Evolutionary conservation across 2,329 filamentous ascomycete species (phyloP).

Genomic region (Fusarium floridanum): DNA sequence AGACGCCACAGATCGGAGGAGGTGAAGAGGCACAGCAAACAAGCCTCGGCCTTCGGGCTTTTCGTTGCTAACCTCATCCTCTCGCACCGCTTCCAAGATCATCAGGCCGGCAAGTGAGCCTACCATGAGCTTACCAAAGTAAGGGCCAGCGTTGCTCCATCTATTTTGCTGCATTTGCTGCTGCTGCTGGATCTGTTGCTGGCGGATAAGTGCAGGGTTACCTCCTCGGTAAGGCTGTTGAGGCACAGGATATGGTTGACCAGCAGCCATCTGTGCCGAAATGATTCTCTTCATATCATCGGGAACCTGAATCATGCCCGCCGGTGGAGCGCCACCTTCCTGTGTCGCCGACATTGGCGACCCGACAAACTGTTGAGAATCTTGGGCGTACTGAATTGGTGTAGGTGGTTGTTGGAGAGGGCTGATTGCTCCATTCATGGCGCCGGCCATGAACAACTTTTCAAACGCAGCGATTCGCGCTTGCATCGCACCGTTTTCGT

Average conservation of each 20-base stretch:
- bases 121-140: conserved; percentile 86
- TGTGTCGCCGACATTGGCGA: conserved; percentile 59
- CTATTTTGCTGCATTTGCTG: conserved; percentile 63
- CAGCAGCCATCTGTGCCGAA: conserved; percentile 67
- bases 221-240: conserved; percentile 61
- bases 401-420: conserved; percentile 67
- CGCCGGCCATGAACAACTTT: conserved; percentile 83
- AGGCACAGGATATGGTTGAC: conserved; percentile 66
- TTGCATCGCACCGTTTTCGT: conserved; percentile 86
- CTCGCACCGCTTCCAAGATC: conserved; percentile 84
- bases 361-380: conserved; percentile 60
- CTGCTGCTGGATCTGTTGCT: conserved; percentile 69
- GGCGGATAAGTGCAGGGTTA: conserved; percentile 62
- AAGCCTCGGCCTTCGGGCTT: conserved; percentile 75
- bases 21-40: conserved; percentile 71
- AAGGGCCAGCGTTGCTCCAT: conserved; percentile 68
- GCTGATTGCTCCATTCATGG: conserved; percentile 73
- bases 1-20: conserved; percentile 64
- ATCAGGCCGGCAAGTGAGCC: conserved; percentile 92
- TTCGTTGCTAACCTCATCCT: conserved; percentile 74
- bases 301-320: conserved; percentile 75
- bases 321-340: conserved; percentile 56
- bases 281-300: conserved; percentile 75
- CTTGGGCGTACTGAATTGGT: conserved; percentile 62
- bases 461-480: conserved; percentile 80